Evolutionary conservation across 176 grass and related monocot species (phyloP).

Genomic region (Sorghum bicolor): Sorghum_bicolor_NCBIv3 NC_012877.2:58372001-58372500

Average conservation of each 20-base stretch:
- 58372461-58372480: constrained; percentile 30
- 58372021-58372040: constrained; percentile 42
- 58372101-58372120: constrained; percentile 48
- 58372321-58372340: constrained; percentile 34
- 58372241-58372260: neutral
- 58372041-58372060: constrained; percentile 60
- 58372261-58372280: constrained; percentile 29
- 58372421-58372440: constrained; percentile 26
- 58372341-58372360: constrained; percentile 46
- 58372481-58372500: constrained; percentile 49
- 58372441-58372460: constrained; percentile 15
- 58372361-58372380: constrained; percentile 49
- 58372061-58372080: constrained; percentile 58
- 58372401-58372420: constrained; percentile 42
- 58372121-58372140: constrained; percentile 57
- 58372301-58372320: constrained; percentile 35
- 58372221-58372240: constrained; percentile 33
- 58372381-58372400: constrained; percentile 51
- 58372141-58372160: constrained; percentile 63
- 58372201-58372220: constrained; percentile 41
- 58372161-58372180: constrained; percentile 48
- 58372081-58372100: constrained; percentile 55
- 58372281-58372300: constrained; percentile 33
- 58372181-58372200: constrained; percentile 36
- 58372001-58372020: constrained; percentile 41